phyloP scores from a whole-genome alignment of 371 early-diverging fungal species.

The Rhizomucor pusillus region DNA sequence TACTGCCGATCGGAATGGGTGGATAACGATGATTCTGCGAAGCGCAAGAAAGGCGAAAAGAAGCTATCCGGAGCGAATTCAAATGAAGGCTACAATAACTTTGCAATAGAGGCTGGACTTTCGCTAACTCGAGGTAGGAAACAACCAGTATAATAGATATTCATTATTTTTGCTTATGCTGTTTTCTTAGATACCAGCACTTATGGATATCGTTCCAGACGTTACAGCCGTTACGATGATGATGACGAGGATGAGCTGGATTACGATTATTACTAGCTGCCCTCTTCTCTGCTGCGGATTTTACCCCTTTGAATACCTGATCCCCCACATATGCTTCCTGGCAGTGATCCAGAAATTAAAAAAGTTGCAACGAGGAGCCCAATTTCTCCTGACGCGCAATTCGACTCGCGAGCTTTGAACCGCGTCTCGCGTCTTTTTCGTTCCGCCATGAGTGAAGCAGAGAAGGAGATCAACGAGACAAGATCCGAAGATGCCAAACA shows the following conservation, averaged over 20 bases:
- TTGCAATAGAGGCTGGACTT: conserved; percentile 22
- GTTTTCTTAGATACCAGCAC: background rate
- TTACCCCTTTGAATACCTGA: too few species aligned
- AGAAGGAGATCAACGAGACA: too few species aligned
- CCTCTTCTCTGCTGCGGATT: too few species aligned
- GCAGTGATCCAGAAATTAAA: too few species aligned
- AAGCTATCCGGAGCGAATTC: background rate
- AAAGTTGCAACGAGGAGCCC: too few species aligned
- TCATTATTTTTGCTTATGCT: background rate
- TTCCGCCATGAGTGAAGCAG: too few species aligned
- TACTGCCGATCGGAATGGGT: conserved; percentile 36
- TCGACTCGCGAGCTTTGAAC: too few species aligned
- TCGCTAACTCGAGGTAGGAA: conserved; percentile 19
- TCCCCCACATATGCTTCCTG: too few species aligned
- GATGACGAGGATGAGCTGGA: background rate
- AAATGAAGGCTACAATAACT: conserved; percentile 24
- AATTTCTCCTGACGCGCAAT: too few species aligned
- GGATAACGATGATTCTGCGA: background rate
- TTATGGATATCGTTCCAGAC: background rate
- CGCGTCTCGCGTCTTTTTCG: too few species aligned
- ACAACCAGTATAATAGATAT: background rate
- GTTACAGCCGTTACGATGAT: background rate
- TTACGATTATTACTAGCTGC: background rate
- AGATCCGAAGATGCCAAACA: too few species aligned
- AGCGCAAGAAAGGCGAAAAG: conserved; percentile 2